Conservation (phyloP, 2,329 filamentous ascomycete genomes). For the Magnaporthiopsis incrustans region DNA sequence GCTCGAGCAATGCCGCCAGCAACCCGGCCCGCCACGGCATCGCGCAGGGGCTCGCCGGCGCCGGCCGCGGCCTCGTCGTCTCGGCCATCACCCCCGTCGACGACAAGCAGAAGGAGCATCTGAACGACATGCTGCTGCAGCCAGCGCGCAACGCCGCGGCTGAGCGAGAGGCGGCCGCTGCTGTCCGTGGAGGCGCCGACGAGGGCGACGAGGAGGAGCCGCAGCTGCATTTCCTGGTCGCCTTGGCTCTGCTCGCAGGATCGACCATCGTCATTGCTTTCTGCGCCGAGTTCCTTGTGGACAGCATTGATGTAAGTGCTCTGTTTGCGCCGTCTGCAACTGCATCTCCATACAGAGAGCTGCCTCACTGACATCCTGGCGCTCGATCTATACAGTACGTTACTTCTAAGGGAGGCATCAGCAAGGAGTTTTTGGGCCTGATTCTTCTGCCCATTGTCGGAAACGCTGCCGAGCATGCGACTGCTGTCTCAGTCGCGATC, state of each 20-base stretch:
- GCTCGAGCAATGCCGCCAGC: slow-evolving; percentile 13
- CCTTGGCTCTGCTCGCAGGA: slow-evolving; percentile 60
- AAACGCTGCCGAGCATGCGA: slow-evolving; percentile 73
- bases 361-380: background rate
- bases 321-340: background rate
- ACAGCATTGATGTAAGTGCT: slow-evolving; percentile 48
- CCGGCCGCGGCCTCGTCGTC: slow-evolving; percentile 24
- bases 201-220: slow-evolving; percentile 71
- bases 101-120: slow-evolving; percentile 30
- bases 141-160: slow-evolving; percentile 17
- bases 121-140: slow-evolving; percentile 37
- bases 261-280: slow-evolving; percentile 74
- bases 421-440: slow-evolving; percentile 65
- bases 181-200: slow-evolving; percentile 25
- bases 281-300: slow-evolving; percentile 66
- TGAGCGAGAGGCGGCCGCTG: background rate
- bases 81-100: slow-evolving; percentile 20
- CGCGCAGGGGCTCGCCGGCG: background rate
- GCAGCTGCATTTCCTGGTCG: slow-evolving; percentile 63
- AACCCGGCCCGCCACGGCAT: slow-evolving; percentile 21
- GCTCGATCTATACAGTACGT: slow-evolving; percentile 32
- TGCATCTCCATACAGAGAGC: no score
- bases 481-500: slow-evolving; percentile 68
- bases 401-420: slow-evolving; percentile 48
- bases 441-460: slow-evolving; percentile 74